Conservation (phyloP, 441 rosid genomes). For the Daphne laureola region DNA sequence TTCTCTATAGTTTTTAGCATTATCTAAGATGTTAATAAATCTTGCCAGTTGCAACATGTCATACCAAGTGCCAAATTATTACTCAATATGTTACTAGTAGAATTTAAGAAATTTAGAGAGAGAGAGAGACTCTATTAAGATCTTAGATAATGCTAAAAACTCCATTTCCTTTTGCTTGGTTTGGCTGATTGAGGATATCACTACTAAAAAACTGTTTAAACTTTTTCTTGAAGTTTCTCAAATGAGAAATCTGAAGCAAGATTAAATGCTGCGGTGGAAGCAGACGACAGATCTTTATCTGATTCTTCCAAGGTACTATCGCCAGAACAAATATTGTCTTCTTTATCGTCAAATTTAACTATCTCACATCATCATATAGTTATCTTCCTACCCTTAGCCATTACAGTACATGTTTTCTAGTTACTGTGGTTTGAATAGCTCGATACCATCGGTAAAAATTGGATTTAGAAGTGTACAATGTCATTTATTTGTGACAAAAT, state of each 20-base stretch:
- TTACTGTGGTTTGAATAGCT: no score
- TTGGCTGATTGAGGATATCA: neutral
- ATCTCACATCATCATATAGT: neutral
- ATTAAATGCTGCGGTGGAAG: constrained; percentile 28
- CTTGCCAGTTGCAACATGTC: neutral
- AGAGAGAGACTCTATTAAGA: no score
- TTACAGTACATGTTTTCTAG: neutral
- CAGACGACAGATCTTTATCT: constrained; percentile 31
- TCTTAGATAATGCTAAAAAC: neutral
- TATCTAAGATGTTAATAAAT: neutral
- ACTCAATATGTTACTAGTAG: neutral
- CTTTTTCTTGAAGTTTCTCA: constrained; percentile 45
- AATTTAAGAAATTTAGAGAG: neutral
- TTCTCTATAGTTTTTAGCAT: neutral
- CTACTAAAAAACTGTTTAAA: constrained; percentile 1
- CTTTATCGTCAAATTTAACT: neutral
- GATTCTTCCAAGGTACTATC: constrained; percentile 31
- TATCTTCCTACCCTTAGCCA: neutral
- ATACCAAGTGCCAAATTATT: neutral
- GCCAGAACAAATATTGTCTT: neutral
- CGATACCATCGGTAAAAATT: no score
- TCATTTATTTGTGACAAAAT: no score
- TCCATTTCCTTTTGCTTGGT: neutral
- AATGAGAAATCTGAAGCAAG: constrained; percentile 72
- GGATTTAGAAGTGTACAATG: no score